Evolutionary conservation across 345 rosid species (phyloP).

Genomic region (Hypericum perforatum): DNA sequence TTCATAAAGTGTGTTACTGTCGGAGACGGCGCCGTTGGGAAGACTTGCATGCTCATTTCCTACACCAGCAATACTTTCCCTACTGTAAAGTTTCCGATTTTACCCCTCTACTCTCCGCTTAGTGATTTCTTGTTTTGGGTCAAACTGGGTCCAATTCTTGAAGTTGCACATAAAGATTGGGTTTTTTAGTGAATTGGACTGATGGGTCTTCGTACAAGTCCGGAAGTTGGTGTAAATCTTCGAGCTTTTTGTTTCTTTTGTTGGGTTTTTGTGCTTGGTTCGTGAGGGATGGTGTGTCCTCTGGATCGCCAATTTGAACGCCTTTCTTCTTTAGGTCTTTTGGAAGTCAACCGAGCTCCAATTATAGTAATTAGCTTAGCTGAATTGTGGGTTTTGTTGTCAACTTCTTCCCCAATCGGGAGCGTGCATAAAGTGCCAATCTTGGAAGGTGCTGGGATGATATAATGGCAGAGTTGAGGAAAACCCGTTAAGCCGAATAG

Average conservation of each 20-base stretch:
- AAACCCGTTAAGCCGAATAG: not conserved
- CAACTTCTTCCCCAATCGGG: not conserved
- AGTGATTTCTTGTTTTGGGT: too few relatives aligned
- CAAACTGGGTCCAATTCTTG: too few relatives aligned
- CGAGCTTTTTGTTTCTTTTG: not conserved
- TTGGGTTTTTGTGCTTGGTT: constrained; percentile 8
- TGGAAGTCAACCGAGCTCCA: not conserved
- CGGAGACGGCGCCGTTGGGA: constrained; percentile 78
- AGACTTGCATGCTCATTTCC: constrained; percentile 72
- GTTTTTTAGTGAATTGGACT: too few relatives aligned
- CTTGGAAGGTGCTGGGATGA: constrained; percentile 1
- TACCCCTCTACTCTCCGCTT: not conserved
- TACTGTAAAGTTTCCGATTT: constrained; percentile 27
- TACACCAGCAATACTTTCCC: constrained; percentile 75
- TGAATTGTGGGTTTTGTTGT: not conserved
- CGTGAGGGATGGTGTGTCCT: constrained; percentile 6
- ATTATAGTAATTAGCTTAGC: constrained; percentile 3
- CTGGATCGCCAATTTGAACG: too few relatives aligned
- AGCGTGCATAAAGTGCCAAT: not conserved
- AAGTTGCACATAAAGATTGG: too few relatives aligned
- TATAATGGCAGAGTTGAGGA: not conserved
- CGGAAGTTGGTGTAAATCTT: not conserved
- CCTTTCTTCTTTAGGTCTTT: not conserved
- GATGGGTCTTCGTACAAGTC: too few relatives aligned
- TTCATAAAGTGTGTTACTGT: constrained; percentile 73